Evolutionary conservation across 805 yeast species (phyloP), one percentile per base, ranked within the genome.

Genomic region (Torulaspora microellipsoides): DNA sequence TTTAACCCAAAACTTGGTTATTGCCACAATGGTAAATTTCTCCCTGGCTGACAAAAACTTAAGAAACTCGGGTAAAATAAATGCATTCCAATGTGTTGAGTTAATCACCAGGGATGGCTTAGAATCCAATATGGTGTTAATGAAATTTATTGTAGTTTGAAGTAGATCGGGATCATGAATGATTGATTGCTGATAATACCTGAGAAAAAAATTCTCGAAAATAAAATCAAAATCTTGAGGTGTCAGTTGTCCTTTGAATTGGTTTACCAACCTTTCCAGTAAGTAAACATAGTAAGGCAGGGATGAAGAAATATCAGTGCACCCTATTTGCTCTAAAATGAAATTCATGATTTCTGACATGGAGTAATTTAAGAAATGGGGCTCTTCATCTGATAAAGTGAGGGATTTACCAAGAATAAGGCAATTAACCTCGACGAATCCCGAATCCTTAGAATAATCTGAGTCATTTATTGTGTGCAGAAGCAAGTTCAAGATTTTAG

Each of bases 401-500:
- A 60, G 51, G 10, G 59, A 48, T 34, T 60, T 63, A 17, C 67
- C 67, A 17, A 87, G 70, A 2, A 88, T 75, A 6, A 71, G 67
- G 46, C 88, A 78, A 23, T 84, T 73, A 23, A 73, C 76, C 51
- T 85, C 93, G 5, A 83, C 74, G 1, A 84, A 66, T 3, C 71
- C 69, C 0, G 78, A 55, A 44, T 74, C 78, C 7, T 66, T 62
- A 0, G 69, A 58, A 33, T 73, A 67, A 1, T 59, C 58, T 0
- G 56, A 63, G 43, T 62, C 65, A 2, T 54, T 32, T 15, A 60
- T 31, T 2, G 70, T 64, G 31, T 72, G 55, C 0, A 80, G 67
- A 41, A 77, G 70, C 13, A 67, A 58, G 10, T 65, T 56, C 1
- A 83, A 56, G 1, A 80, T 61, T 43, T 67, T 62, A 4, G 58